Evolutionary conservation across 306 rosid genomes (phyloP).

Genomic region (Quercus rubra): DNA sequence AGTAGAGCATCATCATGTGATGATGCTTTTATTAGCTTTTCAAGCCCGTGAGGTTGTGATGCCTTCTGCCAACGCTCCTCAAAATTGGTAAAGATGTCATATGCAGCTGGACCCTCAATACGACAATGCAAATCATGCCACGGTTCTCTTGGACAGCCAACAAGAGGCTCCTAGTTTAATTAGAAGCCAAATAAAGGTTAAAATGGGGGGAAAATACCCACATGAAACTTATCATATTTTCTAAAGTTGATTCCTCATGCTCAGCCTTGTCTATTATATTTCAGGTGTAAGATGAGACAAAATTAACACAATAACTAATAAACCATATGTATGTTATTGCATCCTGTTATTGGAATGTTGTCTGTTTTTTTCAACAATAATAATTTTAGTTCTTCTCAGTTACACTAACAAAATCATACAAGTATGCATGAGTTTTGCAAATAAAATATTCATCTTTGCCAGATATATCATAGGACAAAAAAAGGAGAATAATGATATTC

Average conservation of each 20-base stretch:
- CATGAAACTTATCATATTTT: not conserved
- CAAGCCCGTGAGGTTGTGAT: conserved; percentile 36
- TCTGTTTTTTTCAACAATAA: not conserved
- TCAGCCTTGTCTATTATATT: not conserved
- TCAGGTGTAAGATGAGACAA: not conserved
- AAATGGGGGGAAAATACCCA: not conserved
- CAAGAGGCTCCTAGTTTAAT: conserved; percentile 44
- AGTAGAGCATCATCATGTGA: conserved; percentile 65
- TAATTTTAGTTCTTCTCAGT: not conserved
- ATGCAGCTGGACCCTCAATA: conserved; percentile 91
- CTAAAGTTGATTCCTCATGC: conserved; percentile 1
- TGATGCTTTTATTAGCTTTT: conserved; percentile 38
- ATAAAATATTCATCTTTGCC: not conserved
- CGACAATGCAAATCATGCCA: conserved; percentile 95
- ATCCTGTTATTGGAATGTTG: not conserved
- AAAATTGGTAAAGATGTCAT: conserved; percentile 79
- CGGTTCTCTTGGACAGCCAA: conserved; percentile 87
- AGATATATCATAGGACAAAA: not conserved
- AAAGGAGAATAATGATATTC: not conserved
- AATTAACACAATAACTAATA: not conserved
- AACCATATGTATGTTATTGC: not conserved
- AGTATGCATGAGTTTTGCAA: not conserved
- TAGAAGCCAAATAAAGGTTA: conserved; percentile 4
- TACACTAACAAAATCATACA: not conserved
- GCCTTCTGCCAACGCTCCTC: conserved; percentile 87